Base-by-base conservation (phyloP, 2,329 filamentous ascomycete species). In the Tolypocladium ovalisporum region DNA sequence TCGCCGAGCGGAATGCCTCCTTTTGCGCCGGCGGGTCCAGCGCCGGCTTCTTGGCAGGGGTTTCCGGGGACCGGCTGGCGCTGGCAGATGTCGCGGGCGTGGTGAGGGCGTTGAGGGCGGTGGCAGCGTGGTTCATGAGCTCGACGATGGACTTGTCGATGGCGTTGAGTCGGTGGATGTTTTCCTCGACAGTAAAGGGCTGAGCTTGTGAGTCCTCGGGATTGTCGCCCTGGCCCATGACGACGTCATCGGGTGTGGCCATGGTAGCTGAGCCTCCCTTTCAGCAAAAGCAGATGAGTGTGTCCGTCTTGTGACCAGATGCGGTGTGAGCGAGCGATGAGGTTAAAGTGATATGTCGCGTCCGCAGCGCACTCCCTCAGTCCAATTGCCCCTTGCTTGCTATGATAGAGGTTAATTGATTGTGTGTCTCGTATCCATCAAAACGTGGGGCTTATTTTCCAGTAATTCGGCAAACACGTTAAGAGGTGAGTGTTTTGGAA, bases 121-220 rank as follows among this genome's bases (percentile, higher is more conserved):
- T 74, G 62, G 78, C 74, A 44, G 78, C 76, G 68, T 80, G 71
- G 57, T 60, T 64, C 70, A 74, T 71, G 56, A 73, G 67, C 58
- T 72, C 65, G 39, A 74, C 71, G 40, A 71, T 70, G 49, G 70
- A 84, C 66, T 82, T 82, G 73, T 95, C 90, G 64, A 96, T 88
- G 47, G 86, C 83, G 63, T 86, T 87, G 57, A 96, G 82, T 66
- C 95, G 89, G 58, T 86, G 79, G 62, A 96, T 90, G 62, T 88
- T 89, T 69, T 95, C 88, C 44, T 87, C 81, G 37, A 87, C 81
- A 12, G 84, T 88, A 63, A 92, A 88, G n/a, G 80, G 78, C 37
- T 78, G 75, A 35, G 67, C 57, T 47, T 67, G 62, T 34, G 67
- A 36, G 47, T 36, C 37, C 3, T 62, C 12, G 12, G n/a, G 27